Percentiles rank a stretch among this genome's conserved stretches.
Evolutionary conservation across 2,329 filamentous ascomycete species (phyloP).

Genomic region (Ceratocystis diversiconidia): DNA sequence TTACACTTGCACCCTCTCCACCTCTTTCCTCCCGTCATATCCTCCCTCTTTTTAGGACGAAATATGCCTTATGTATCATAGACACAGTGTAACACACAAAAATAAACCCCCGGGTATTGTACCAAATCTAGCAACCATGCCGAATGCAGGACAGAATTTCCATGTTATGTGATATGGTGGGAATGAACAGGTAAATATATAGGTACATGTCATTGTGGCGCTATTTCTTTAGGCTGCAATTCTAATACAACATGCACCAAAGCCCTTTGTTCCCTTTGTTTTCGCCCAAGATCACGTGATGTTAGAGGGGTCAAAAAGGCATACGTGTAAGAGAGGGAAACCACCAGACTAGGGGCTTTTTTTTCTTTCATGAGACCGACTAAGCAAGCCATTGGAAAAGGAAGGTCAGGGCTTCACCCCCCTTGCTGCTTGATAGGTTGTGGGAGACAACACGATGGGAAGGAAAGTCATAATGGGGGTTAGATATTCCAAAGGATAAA

Average conservation of each 20-base stretch:
- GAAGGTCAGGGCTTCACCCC: too few species aligned
- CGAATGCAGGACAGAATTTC: background rate
- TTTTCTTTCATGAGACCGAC: background rate
- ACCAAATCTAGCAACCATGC: background rate
- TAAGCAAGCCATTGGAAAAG: background rate
- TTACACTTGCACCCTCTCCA: background rate
- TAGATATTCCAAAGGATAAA: background rate
- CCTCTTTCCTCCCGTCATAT: background rate
- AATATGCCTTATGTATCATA: slow-evolving; percentile 17
- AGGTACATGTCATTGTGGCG: background rate
- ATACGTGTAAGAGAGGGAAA: background rate
- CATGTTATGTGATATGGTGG: background rate
- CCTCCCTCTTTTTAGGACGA: slow-evolving; percentile 3
- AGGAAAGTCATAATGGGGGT: background rate
- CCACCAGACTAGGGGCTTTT: background rate
- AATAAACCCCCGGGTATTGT: slow-evolving; percentile 12
- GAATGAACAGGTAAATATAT: too few species aligned
- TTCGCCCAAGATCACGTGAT: background rate
- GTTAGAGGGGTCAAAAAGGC: background rate
- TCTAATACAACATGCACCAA: background rate
- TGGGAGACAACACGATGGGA: background rate
- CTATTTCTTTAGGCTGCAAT: background rate
- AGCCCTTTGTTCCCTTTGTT: background rate
- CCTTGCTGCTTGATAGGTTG: background rate
- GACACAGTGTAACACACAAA: slow-evolving; percentile 17